Conservation (phyloP, 129 eudicot species). For the Centella asiatica region DNA sequence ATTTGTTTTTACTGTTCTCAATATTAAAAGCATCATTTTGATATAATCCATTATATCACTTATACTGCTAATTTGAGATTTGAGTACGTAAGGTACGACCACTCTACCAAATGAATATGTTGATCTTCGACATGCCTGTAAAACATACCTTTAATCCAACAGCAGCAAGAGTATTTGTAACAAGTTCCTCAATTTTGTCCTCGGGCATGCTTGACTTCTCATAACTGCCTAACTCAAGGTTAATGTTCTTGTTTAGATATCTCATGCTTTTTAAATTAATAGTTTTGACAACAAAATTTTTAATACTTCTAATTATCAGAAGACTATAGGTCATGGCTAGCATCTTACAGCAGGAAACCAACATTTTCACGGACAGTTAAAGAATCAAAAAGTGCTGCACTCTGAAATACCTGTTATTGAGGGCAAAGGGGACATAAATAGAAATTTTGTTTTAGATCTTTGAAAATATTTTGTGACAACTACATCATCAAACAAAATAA, state of each 20-base stretch:
- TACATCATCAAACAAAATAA: not conserved
- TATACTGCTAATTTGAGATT: too few relatives aligned
- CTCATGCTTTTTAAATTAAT: not conserved
- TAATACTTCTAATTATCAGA: too few relatives aligned
- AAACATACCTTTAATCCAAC: constrained; percentile 79
- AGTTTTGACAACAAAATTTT: too few relatives aligned
- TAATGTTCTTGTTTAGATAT: not conserved
- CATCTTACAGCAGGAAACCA: constrained; percentile 78
- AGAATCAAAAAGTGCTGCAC: constrained; percentile 84
- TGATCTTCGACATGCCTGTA: not conserved
- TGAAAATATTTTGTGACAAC: not conserved
- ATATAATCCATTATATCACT: too few relatives aligned
- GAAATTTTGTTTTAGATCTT: not conserved
- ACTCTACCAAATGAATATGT: too few relatives aligned
- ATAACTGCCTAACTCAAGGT: constrained; percentile 33
- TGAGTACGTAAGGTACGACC: too few relatives aligned
- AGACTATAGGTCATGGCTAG: constrained; percentile 4
- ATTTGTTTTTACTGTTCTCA: too few relatives aligned
- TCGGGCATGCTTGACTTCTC: constrained; percentile 78
- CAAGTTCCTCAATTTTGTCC: constrained; percentile 64
- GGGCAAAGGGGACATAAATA: not conserved
- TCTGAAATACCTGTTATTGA: constrained; percentile 65
- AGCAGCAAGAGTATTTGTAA: constrained; percentile 84
- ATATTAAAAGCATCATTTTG: too few relatives aligned
- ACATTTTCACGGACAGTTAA: constrained; percentile 80